A percentile compares a stretch with the other conserved stretches of the same genome.
Evolutionary conservation across 75 land plant species (phyloP).

Genomic region (Sequoiadendron giganteum): DNA sequence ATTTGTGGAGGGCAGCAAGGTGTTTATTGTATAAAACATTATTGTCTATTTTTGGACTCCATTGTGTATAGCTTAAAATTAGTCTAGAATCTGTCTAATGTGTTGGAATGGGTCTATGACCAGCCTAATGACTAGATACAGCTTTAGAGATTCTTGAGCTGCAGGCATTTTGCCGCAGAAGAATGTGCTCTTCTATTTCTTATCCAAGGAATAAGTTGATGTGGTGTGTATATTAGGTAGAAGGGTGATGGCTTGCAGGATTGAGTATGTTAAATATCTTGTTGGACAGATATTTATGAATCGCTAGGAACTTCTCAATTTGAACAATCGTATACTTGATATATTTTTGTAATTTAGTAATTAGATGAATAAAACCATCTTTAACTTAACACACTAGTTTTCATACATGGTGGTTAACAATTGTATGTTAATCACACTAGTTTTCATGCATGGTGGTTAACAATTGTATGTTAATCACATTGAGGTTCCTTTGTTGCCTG

Average conservation of each 20-base stretch:
- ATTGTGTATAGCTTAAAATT: not conserved
- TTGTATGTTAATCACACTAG: not conserved
- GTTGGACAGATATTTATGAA: not conserved
- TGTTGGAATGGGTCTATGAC: not conserved
- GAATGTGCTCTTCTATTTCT: not conserved
- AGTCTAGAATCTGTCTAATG: not conserved
- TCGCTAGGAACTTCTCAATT: not conserved
- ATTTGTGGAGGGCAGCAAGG: conserved; percentile 8
- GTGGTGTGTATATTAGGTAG: not conserved
- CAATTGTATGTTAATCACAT: not conserved
- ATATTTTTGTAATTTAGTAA: not conserved
- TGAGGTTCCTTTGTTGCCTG: not conserved
- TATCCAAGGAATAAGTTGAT: not conserved
- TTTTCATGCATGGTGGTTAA: not conserved
- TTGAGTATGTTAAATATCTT: not conserved
- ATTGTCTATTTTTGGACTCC: not conserved
- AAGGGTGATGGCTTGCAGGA: not conserved
- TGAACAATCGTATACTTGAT: not conserved
- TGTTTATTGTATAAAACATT: not conserved
- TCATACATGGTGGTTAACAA: not conserved
- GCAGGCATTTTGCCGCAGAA: not conserved
- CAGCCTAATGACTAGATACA: not conserved
- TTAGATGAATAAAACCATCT: not conserved
- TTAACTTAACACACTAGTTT: not conserved
- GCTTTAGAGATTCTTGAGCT: not conserved